A percentile compares a stretch with the other conserved stretches of the same genome.
Conservation (phyloP, 2,329 filamentous ascomycete species). For the Neurospora sp. region DNA sequence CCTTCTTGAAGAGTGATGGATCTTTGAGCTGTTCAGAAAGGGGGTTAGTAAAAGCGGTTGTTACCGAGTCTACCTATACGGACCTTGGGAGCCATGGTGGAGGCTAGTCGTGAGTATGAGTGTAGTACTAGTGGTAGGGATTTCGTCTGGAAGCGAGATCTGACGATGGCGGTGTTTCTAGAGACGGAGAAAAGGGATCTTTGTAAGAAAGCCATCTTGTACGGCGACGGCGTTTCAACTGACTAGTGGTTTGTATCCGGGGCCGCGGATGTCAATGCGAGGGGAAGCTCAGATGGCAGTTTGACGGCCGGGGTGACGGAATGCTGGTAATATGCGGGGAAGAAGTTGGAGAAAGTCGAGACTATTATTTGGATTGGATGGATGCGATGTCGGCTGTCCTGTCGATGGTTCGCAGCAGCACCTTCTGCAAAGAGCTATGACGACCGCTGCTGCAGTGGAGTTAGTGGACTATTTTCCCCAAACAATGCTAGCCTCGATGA, state of each 20-base stretch:
- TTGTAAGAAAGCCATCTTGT: conserved; percentile 15
- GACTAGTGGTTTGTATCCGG: not conserved
- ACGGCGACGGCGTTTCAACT: not conserved
- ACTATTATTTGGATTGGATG: not conserved
- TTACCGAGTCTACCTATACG: not conserved
- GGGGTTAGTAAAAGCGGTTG: not conserved
- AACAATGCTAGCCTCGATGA: not conserved
- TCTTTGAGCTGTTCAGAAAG: conserved; percentile 55
- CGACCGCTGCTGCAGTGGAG: not conserved
- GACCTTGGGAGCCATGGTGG: conserved; percentile 39
- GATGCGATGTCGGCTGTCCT: not conserved
- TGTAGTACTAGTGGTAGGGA: conserved; percentile 16
- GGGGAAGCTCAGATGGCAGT: not conserved
- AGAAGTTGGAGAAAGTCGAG: not conserved
- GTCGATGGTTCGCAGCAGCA: not conserved
- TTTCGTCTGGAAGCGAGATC: conserved; percentile 21
- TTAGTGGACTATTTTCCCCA: not conserved
- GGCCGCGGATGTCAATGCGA: not conserved
- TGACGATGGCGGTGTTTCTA: conserved; percentile 10
- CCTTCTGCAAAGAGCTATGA: not conserved
- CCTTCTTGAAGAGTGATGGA: conserved; percentile 71
- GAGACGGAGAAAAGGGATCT: conserved; percentile 18
- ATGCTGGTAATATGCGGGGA: not conserved
- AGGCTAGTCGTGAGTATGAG: conserved; percentile 24
- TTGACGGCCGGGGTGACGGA: not conserved